Percentiles rank a stretch among this genome's conserved stretches.
Conservation (phyloP, 1,139 yeast genomes). For the Magnusiomyces ingens region DNA sequence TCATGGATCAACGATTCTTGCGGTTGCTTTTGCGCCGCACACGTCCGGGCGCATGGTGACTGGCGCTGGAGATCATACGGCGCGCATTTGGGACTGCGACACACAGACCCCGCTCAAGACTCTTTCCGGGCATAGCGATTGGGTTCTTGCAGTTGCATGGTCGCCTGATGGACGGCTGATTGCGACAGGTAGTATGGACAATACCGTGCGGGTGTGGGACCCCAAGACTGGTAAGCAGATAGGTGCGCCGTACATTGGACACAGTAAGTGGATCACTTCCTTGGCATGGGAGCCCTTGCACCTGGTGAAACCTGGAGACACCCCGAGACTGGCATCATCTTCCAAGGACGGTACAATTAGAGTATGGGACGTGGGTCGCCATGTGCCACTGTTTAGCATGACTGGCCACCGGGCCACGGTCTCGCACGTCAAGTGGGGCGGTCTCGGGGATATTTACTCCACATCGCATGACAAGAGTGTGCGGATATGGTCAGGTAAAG, state of each 20-base stretch:
- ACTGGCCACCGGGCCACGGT: constrained; percentile 87
- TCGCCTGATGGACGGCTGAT: constrained; percentile 86
- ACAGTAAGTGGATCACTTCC: constrained; percentile 82
- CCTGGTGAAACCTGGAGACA: constrained; percentile 54
- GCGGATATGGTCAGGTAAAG: constrained; percentile 81
- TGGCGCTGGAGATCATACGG: constrained; percentile 97
- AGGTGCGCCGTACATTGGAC: constrained; percentile 75
- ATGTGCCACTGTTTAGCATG: constrained; percentile 63
- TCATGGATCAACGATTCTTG: constrained; percentile 87
- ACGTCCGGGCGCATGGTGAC: constrained; percentile 83
- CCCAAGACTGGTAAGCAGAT: constrained; percentile 63
- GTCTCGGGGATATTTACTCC: constrained; percentile 74
- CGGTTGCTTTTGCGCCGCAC: constrained; percentile 90
- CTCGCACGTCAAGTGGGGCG: constrained; percentile 96
- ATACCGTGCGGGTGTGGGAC: constrained; percentile 83
- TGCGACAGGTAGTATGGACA: constrained; percentile 97
- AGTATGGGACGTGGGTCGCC: constrained; percentile 81
- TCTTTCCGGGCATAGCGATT: constrained; percentile 77
- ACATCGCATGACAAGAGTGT: constrained; percentile 95
- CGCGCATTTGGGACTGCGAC: constrained; percentile 94
- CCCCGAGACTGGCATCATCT: constrained; percentile 75
- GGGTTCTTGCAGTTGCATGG: constrained; percentile 93
- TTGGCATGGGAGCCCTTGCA: constrained; percentile 95
- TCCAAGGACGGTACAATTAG: constrained; percentile 89
- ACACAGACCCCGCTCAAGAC: constrained; percentile 87